Evolutionary conservation across 805 yeast species (phyloP), one percentile per base, ranked within the genome.

Genomic region (Cyberlindnera xishuangbannaensis): DNA sequence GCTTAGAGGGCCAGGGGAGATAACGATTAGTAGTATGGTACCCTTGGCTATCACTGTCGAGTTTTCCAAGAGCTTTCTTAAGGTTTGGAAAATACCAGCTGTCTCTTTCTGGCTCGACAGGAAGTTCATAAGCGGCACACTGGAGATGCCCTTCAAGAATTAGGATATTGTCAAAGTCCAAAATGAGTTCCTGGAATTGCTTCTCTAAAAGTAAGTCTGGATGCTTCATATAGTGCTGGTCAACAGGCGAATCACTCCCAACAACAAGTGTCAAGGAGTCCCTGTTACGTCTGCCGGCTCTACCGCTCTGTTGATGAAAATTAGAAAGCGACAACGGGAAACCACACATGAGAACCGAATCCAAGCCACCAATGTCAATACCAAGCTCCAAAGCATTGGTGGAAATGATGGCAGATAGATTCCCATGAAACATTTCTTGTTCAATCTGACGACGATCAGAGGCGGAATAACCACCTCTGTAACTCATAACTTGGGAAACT

Each of bases 341-440:
- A 0, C 97, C 97, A 50, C 95, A 85, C 62, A 87, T 76, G 3
- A 92, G 60, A 0, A 88, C 97, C 1, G 95, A 87, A 57, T 92
- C 98, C 29, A 92, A 63, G 11, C 82, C 83, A 31, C 97, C 95
- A 41, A 92, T 82, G 64, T 92, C 98, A 32, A 92, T 84, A 39
- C 99, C 99, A 30, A 92, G 69, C 52, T 92, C 99, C 37, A 92
- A 62, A 0, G 99, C 98, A 58, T 88, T 87, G 0, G 99, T 92
- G 1, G 98, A 90, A 5, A 92, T 76, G 18, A 94, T 83, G 0
- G 95, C 97, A 38, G 79, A 67, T 18, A 92, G 58, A 34, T 78
- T 74, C 1, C 97, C 97, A 42, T 72, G 73, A 53, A 92, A 92
- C 96, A 92, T 85, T 47, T 83, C 85, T 29, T 70, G 67, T 55